phyloP scores from a whole-genome alignment of 768 basidiomycete genomes.

The Leccinum boreale region DNA sequence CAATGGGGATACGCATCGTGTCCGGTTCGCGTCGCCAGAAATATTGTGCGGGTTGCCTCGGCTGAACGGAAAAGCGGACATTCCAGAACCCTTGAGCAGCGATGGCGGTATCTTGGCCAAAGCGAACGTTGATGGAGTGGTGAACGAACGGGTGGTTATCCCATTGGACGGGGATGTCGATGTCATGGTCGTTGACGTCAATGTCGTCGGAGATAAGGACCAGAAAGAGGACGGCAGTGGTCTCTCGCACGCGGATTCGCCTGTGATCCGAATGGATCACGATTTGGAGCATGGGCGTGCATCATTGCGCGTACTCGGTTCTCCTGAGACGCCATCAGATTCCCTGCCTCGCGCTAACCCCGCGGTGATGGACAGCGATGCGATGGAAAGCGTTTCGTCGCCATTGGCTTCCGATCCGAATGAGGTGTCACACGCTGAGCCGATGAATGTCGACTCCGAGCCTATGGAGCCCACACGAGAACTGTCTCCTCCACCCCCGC shows the following conservation, averaged over 20 bases:
- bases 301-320: no score
- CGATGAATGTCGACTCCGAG: not conserved
- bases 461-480: constrained; percentile 6
- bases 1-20: constrained; percentile 19
- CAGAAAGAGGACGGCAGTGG: not conserved
- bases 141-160: not conserved
- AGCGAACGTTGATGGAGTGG: not conserved
- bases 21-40: constrained; percentile 33
- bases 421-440: constrained; percentile 9
- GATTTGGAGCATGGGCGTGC: no score
- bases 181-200: constrained; percentile 23
- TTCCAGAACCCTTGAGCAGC: not conserved
- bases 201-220: constrained; percentile 4
- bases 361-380: not conserved
- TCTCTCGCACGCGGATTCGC: no score
- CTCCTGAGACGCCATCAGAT: no score
- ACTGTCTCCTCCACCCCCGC: constrained; percentile 30
- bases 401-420: not conserved
- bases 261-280: no score
- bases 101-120: not conserved
- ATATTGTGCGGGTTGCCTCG: constrained; percentile 14
- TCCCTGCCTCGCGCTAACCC: not conserved
- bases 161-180: constrained; percentile 13
- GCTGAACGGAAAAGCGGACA: constrained; percentile 5
- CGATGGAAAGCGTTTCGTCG: not conserved